Base-by-base conservation (phyloP, 1,139 yeast genomes). In the Hansenula sp. region DNA sequence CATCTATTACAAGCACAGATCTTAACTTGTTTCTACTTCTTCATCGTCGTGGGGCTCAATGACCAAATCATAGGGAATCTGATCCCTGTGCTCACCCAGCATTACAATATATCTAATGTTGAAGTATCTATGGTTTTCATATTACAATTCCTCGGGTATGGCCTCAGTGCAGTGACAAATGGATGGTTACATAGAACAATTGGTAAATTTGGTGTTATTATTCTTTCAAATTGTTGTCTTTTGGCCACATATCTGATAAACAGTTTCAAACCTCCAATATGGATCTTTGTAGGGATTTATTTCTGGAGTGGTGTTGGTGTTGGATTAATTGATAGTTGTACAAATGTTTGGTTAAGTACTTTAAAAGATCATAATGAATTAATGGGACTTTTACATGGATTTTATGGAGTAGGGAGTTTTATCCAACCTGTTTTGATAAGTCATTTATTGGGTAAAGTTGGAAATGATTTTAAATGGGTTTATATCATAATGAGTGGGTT, bases 381-480 rank as follows among this genome's bases (percentile, higher is more conserved):
- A 21, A 63, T 82, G 61, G 90, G 90, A 2, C 58, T 78, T 0
- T 57, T 82, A 48, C 92, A 82, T 61, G 84, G 87, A 0, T 69
- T 73, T 46, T 82, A 79, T 55, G 90, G 90, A 0, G 58, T 79
- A 7, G 88, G 89, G 1, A 77, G 86, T 37, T 74, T 82, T 67
- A 62, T 79, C 0, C 71, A 86, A 2, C 89, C 92, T 0, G 73
- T 79, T 5, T 47, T 77, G 21, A 72, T 77, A n/a, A 69, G 82
- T 0, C 53, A 61, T 39, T 55, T 65, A 34, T 65, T 75, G 32
- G 51, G 71, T 22, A 65, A 64, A 42, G 55, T 57, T 31, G 35
- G 55, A 17, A 16, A 26, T 9, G 33, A 24, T 7, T 48, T 44
- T 28, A 44, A 38, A 5, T 7, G 20, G 3, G 43, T 44, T 32